These are phyloP conservation scores for Aeschynomene evenia DNA, from an alignment of 306 rosid species.

Conservation along the genomic window DNA sequence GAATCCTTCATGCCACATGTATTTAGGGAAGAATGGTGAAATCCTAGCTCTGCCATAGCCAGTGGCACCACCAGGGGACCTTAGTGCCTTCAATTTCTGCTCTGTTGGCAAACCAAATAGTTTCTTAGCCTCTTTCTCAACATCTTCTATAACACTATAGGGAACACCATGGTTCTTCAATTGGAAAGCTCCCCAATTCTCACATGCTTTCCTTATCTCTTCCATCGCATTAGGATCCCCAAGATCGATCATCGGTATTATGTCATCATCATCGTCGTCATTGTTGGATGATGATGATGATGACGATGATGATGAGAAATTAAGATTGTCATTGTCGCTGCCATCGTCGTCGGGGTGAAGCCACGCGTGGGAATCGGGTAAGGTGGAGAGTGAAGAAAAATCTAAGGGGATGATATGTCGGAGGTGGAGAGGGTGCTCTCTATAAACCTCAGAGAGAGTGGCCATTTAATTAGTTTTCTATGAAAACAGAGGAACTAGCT, in stretches of 20 bases:
- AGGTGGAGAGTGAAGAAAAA: constrained; percentile 32
- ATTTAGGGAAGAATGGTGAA: constrained; percentile 54
- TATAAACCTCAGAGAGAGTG: constrained; percentile 50
- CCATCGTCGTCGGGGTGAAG: not conserved
- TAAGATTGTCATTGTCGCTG: no score
- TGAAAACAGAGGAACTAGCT: not conserved
- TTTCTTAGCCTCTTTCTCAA: constrained; percentile 33
- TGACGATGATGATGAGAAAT: not conserved
- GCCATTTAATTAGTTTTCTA: constrained; percentile 22
- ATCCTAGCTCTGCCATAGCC: constrained; percentile 65
- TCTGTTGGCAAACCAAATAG: constrained; percentile 49
- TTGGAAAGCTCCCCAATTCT: constrained; percentile 64
- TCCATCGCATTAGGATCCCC: constrained; percentile 43
- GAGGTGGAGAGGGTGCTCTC: constrained; percentile 38
- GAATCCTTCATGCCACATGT: constrained; percentile 84
- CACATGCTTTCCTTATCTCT: constrained; percentile 49
- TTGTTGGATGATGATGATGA: no score
- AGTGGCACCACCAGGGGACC: constrained; percentile 46
- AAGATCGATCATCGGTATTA: constrained; percentile 51
- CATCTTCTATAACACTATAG: constrained; percentile 26
- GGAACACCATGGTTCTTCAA: constrained; percentile 55
- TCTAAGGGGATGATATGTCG: constrained; percentile 57
- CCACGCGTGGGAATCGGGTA: constrained; percentile 74
- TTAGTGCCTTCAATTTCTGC: constrained; percentile 51
- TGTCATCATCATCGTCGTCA: not conserved